phyloP scores from a whole-genome alignment of 352 stramenopile species.

The Elongisporangium undulatum region DNA sequence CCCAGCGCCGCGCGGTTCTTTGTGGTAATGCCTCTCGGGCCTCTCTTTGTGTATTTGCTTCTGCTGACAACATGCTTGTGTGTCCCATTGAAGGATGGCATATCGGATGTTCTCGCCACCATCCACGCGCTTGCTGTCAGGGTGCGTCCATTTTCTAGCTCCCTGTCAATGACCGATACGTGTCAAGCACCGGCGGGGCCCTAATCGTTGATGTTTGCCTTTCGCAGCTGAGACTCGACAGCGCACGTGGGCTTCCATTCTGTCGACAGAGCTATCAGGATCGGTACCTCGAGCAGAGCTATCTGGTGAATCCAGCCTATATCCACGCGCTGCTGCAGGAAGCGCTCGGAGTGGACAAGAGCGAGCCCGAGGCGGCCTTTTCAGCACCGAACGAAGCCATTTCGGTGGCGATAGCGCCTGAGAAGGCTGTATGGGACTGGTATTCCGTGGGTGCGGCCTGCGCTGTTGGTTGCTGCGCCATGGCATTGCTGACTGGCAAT shows the following conservation, averaged over 20 bases:
- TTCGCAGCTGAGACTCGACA: not conserved
- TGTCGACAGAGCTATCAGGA: not conserved
- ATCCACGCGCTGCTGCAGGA: not conserved
- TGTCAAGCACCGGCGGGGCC: not conserved
- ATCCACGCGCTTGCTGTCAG: constrained; percentile 48
- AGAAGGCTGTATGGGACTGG: not conserved
- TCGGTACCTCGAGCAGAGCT: not conserved
- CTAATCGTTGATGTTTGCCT: not conserved
- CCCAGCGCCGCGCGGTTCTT: constrained; percentile 95
- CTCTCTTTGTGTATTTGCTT: not conserved
- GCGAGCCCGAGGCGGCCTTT: not conserved
- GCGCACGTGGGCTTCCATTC: not conserved
- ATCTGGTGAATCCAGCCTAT: not conserved
- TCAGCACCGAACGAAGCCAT: not conserved
- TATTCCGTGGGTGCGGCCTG: not conserved
- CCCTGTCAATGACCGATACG: not conserved
- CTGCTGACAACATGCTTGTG: not conserved
- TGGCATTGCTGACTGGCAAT: not conserved
- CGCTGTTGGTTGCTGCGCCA: not conserved
- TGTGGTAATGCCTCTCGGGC: constrained; percentile 38
- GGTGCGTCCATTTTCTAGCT: constrained; percentile 17
- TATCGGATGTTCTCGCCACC: constrained; percentile 42
- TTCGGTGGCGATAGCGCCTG: not conserved
- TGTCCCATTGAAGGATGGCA: constrained; percentile 33
- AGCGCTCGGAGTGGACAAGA: not conserved